These are phyloP conservation scores for Aspergillus udagawae DNA, from an alignment of 2,329 filamentous ascomycete species.

Conservation along the genomic window DNA sequence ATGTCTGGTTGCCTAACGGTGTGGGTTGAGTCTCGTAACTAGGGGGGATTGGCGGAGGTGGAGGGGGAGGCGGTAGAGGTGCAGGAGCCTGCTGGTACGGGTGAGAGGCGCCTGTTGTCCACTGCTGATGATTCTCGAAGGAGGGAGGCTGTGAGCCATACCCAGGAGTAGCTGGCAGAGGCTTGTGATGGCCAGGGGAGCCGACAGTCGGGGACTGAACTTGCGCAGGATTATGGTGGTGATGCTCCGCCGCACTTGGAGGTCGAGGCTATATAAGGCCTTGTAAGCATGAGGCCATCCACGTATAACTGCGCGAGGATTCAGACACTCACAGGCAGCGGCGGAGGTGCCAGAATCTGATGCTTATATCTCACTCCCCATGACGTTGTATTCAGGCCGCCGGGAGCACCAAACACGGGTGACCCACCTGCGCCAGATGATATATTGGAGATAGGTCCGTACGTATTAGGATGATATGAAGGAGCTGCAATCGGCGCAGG, in stretches of 20 bases:
- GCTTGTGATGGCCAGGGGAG: slow-evolving; percentile 16
- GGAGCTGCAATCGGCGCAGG: slow-evolving; percentile 6
- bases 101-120: slow-evolving; percentile 21
- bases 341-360: slow-evolving; percentile 25
- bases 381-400: slow-evolving; percentile 28
- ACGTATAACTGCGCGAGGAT: neutral
- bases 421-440: slow-evolving; percentile 15
- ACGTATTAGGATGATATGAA: slow-evolving; percentile 33
- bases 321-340: slow-evolving; percentile 33
- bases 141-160: slow-evolving; percentile 13
- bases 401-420: slow-evolving; percentile 12
- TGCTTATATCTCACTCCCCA: slow-evolving; percentile 44
- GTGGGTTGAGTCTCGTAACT: slow-evolving; percentile 32
- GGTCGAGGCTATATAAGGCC: slow-evolving; percentile 31
- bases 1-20: slow-evolving; percentile 21
- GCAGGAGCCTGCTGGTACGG: slow-evolving; percentile 16
- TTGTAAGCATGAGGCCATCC: slow-evolving; percentile 6
- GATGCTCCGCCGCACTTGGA: slow-evolving; percentile 26
- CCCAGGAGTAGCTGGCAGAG: slow-evolving; percentile 14
- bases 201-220: slow-evolving; percentile 14
- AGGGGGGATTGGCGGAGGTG: slow-evolving; percentile 37
- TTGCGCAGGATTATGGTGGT: slow-evolving; percentile 12
- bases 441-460: slow-evolving; percentile 31
- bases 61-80: slow-evolving; percentile 21
- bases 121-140: slow-evolving; percentile 14